Evolutionary conservation across 2,329 filamentous ascomycete genomes (phyloP).

Genomic region (Alternaria rosae): DNA sequence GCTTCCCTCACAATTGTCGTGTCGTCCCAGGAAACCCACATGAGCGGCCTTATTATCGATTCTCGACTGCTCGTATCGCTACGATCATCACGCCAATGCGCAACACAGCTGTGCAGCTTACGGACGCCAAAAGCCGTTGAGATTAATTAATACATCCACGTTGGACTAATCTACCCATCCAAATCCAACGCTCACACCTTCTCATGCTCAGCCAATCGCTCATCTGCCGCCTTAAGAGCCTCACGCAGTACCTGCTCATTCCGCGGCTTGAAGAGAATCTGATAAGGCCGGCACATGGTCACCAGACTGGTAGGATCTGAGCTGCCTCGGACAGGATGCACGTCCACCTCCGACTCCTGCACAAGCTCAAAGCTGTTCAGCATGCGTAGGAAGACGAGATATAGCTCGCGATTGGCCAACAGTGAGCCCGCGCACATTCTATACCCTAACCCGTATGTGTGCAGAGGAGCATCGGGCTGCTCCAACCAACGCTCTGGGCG

Average conservation of each 20-base stretch:
- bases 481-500: conserved; percentile 69
- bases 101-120: neutral
- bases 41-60: neutral
- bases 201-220: conserved; percentile 29
- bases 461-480: conserved; percentile 68
- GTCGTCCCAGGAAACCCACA: neutral
- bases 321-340: conserved; percentile 66
- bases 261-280: conserved; percentile 65
- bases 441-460: conserved; percentile 71
- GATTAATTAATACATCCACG: neutral
- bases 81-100: neutral
- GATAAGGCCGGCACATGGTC: conserved; percentile 65
- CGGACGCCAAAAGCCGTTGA: neutral
- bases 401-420: conserved; percentile 70
- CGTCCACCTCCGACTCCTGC: conserved; percentile 62
- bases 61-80: neutral
- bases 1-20: neutral
- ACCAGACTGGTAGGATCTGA: conserved; percentile 69
- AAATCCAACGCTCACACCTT: conserved; percentile 10
- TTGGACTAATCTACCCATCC: neutral
- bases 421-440: conserved; percentile 72
- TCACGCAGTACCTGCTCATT: conserved; percentile 55
- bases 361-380: conserved; percentile 68
- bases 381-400: conserved; percentile 69
- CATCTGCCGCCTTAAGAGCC: conserved; percentile 48